These are phyloP conservation scores for Neoscytalidium dimidiatum DNA, from an alignment of 2,329 filamentous ascomycete species.

Conservation along the genomic window DNA sequence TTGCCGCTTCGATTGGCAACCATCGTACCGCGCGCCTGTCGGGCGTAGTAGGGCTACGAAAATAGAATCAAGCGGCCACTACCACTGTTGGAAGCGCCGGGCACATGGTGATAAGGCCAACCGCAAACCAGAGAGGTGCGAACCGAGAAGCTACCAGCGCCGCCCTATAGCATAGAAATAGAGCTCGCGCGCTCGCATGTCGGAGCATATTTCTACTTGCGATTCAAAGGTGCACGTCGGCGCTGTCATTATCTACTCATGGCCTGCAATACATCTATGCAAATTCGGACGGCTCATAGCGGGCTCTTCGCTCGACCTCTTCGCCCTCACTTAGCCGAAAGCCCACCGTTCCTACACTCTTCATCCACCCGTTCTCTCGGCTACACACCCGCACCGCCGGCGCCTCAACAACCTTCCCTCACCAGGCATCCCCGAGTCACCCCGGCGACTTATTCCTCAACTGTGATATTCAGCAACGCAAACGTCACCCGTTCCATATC, in stretches of 20 bases:
- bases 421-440: neutral
- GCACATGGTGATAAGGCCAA: too few relatives aligned
- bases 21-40: neutral
- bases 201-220: neutral
- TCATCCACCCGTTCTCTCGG: neutral
- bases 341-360: neutral
- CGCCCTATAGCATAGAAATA: neutral
- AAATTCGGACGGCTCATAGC: neutral
- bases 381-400: neutral
- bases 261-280: neutral
- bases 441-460: neutral
- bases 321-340: neutral
- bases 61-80: neutral
- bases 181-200: neutral
- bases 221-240: neutral
- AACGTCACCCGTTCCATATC: neutral
- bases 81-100: neutral
- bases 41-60: neutral
- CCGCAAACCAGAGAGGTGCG: neutral
- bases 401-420: neutral
- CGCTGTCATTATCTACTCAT: neutral
- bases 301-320: neutral
- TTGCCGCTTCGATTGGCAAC: neutral
- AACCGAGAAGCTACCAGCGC: neutral
- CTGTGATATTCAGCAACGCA: too few relatives aligned